Percentiles rank a stretch among this genome's conserved stretches.
phyloP scores from a whole-genome alignment of 192 early-diverging fungal genomes.

The Funneliformis geosporum region DNA sequence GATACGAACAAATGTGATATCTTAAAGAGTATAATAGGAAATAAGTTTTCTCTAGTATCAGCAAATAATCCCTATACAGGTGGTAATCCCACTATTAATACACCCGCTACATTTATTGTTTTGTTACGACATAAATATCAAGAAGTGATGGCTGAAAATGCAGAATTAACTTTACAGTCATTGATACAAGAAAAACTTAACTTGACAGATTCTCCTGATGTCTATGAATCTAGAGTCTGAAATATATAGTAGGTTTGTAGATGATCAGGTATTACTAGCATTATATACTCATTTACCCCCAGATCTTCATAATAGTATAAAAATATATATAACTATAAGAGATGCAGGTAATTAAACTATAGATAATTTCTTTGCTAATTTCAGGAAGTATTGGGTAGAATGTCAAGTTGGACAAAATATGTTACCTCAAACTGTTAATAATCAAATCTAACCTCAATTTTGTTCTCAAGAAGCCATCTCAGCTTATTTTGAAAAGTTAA shows the following conservation, averaged over 20 bases:
- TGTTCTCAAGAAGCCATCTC: too few species aligned
- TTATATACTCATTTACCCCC: background rate
- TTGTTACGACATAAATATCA: background rate
- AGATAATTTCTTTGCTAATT: background rate
- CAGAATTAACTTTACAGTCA: too few species aligned
- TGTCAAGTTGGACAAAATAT: background rate
- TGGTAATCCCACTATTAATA: background rate
- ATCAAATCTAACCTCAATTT: too few species aligned
- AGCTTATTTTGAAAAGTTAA: too few species aligned
- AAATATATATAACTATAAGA: background rate
- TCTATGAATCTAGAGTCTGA: too few species aligned
- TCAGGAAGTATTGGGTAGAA: background rate
- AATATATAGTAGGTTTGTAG: background rate
- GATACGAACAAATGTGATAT: background rate
- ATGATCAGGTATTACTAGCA: background rate
- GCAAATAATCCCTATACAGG: background rate
- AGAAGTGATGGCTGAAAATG: background rate
- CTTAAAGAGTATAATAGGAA: background rate
- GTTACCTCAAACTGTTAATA: background rate
- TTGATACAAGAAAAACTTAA: too few species aligned
- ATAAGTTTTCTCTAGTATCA: slow-evolving; percentile 2
- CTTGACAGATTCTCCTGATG: too few species aligned
- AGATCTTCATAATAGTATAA: background rate
- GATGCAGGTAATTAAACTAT: background rate
- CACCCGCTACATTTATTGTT: background rate